These are phyloP conservation scores for Plicaturopsis crispa DNA, from an alignment of 768 basidiomycete species.

Conservation along the genomic window DNA sequence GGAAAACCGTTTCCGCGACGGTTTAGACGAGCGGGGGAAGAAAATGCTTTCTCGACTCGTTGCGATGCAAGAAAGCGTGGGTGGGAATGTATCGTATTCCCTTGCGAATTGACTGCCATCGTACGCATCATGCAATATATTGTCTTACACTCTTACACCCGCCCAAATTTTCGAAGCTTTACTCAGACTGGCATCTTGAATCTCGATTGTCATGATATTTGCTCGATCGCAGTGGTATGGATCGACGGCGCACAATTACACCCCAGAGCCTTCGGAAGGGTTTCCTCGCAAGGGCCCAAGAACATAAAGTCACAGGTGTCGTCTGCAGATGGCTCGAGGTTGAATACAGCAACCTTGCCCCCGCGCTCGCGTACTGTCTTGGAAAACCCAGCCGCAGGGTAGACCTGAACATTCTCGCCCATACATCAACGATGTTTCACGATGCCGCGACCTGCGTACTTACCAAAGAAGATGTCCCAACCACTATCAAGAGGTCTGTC, in stretches of 20 bases:
- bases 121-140: no score
- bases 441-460: conserved; percentile 6
- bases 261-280: no score
- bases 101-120: conserved; percentile 30
- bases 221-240: no score
- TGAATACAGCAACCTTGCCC: conserved; percentile 35
- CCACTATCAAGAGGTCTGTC: conserved; percentile 46
- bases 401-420: conserved; percentile 23
- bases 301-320: conserved; percentile 25
- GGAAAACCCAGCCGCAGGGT: conserved; percentile 34
- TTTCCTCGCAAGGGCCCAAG: conserved; percentile 21
- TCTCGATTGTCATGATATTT: no score
- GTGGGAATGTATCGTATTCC: conserved; percentile 47
- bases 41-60: conserved; percentile 56
- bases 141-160: no score
- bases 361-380: conserved; percentile 22
- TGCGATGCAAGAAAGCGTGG: conserved; percentile 36
- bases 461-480: conserved; percentile 49
- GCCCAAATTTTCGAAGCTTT: no score
- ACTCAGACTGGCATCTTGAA: no score
- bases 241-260: no score
- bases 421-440: not conserved
- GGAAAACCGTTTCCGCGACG: conserved; percentile 34
- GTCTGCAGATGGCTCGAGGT: conserved; percentile 19
- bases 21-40: conserved; percentile 36